Percentiles rank a stretch among this genome's conserved stretches.
Evolutionary conservation across 225 moss, liverwort and hornwort genomes (phyloP).

Genomic region (Pseudisothecium myosuroides): DNA sequence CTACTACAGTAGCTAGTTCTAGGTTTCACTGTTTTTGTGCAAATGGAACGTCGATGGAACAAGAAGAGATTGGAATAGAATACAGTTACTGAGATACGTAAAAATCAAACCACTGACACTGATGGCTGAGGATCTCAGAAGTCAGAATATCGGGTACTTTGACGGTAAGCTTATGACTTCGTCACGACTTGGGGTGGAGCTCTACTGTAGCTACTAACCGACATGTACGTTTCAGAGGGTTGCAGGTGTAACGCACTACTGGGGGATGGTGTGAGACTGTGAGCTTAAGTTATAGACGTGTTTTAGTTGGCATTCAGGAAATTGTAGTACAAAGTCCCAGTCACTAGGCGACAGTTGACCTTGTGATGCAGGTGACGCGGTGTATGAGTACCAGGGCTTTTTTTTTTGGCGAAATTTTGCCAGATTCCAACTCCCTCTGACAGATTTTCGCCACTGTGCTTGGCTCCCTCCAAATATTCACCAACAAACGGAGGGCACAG

Average conservation of each 20-base stretch:
- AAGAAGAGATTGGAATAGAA: not conserved
- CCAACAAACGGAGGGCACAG: too few species aligned
- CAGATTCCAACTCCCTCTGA: too few species aligned
- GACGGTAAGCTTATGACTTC: not conserved
- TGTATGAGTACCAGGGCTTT: too few species aligned
- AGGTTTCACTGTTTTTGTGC: not conserved
- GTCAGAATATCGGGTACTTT: not conserved
- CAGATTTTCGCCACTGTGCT: too few species aligned
- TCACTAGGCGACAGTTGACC: not conserved
- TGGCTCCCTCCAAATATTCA: too few species aligned
- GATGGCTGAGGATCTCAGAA: not conserved
- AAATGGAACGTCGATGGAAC: not conserved
- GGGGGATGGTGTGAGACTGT: too few species aligned
- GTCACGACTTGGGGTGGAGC: not conserved
- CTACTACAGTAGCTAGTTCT: not conserved
- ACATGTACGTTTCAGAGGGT: not conserved
- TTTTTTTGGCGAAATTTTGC: too few species aligned
- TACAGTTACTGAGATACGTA: not conserved
- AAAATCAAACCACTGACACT: not conserved
- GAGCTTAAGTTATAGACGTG: not conserved
- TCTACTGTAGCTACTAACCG: not conserved
- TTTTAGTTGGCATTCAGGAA: not conserved
- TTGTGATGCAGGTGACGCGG: not conserved
- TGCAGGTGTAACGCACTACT: too few species aligned
- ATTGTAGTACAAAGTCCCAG: not conserved